These are phyloP conservation scores for Dactylellina haptotyla DNA, from an alignment of 2,329 filamentous ascomycete genomes.

Conservation along the genomic window DNA sequence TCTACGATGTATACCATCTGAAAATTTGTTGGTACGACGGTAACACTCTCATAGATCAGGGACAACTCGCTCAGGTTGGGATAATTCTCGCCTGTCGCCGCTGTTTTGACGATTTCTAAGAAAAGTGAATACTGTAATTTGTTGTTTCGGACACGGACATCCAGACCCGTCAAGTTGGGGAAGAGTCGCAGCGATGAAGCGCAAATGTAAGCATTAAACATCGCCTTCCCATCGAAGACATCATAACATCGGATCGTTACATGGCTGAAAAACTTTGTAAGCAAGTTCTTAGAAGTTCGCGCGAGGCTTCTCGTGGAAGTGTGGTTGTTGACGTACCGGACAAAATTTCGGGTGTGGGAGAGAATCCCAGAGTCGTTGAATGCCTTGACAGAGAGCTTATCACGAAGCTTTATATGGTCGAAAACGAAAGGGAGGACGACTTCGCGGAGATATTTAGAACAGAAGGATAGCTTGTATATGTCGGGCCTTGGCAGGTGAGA, in stretches of 20 bases:
- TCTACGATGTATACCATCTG: too few species aligned
- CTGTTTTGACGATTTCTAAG: neutral
- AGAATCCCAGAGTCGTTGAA: neutral
- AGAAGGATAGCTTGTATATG: neutral
- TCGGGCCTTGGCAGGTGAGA: neutral
- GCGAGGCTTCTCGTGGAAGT: neutral
- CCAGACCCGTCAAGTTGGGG: neutral
- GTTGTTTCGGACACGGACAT: neutral
- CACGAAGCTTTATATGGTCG: neutral
- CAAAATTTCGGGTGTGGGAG: neutral
- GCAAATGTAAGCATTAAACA: neutral
- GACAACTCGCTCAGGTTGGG: neutral
- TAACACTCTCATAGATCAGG: neutral
- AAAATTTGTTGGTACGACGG: too few species aligned
- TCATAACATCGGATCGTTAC: neutral
- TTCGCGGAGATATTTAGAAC: neutral
- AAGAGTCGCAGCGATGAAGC: neutral
- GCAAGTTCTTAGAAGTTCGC: neutral
- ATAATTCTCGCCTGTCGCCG: neutral
- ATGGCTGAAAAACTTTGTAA: neutral
- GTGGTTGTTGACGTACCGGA: slow-evolving; percentile 1
- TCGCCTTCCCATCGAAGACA: neutral
- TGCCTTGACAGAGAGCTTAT: neutral
- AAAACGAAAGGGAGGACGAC: neutral
- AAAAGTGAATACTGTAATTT: neutral